phyloP scores from a whole-genome alignment of 2,329 filamentous ascomycete genomes.

The Neonectria punicea region DNA sequence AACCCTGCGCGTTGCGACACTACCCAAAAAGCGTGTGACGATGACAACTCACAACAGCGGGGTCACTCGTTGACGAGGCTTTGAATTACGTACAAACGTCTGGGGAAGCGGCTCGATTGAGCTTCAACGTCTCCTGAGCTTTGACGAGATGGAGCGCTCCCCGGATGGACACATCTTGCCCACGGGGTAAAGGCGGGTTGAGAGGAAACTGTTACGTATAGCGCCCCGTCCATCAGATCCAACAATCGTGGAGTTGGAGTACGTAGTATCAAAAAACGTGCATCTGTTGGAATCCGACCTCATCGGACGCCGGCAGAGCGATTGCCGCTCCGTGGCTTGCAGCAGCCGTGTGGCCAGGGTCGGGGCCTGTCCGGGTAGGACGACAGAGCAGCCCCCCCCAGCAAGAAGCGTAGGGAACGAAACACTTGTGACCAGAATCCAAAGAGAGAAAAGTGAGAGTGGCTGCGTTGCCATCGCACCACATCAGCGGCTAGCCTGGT shows the following conservation, averaged over 20 bases:
- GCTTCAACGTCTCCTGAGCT: slow-evolving; percentile 21
- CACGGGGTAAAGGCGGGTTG: slow-evolving; percentile 37
- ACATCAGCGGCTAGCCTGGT: slow-evolving; percentile 19
- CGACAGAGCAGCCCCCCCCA: slow-evolving; percentile 20
- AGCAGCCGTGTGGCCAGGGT: slow-evolving; percentile 27
- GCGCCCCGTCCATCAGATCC: slow-evolving; percentile 33
- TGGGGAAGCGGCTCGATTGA: slow-evolving; percentile 30
- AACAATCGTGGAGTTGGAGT: slow-evolving; percentile 32
- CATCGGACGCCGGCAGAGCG: slow-evolving; percentile 24
- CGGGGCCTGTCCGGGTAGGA: slow-evolving; percentile 18
- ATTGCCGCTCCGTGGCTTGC: slow-evolving; percentile 31
- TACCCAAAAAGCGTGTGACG: slow-evolving; percentile 23
- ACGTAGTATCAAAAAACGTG: slow-evolving; percentile 21
- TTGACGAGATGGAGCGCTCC: slow-evolving; percentile 37
- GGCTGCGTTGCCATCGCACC: slow-evolving; percentile 32
- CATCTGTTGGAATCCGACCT: slow-evolving; percentile 16
- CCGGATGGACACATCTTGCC: slow-evolving; percentile 38
- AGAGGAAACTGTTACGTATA: slow-evolving; percentile 42
- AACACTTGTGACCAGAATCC: slow-evolving; percentile 10
- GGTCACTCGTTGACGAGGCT: slow-evolving; percentile 27
- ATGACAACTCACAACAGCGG: slow-evolving; percentile 29
- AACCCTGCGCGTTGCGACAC: slow-evolving; percentile 24
- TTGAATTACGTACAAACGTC: slow-evolving; percentile 41
- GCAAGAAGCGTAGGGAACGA: slow-evolving; percentile 13
- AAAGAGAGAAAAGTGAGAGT: slow-evolving; percentile 18